Base-by-base conservation (phyloP, 495 filamentous ascomycete genomes). In the Tuber umbilicatum region DNA sequence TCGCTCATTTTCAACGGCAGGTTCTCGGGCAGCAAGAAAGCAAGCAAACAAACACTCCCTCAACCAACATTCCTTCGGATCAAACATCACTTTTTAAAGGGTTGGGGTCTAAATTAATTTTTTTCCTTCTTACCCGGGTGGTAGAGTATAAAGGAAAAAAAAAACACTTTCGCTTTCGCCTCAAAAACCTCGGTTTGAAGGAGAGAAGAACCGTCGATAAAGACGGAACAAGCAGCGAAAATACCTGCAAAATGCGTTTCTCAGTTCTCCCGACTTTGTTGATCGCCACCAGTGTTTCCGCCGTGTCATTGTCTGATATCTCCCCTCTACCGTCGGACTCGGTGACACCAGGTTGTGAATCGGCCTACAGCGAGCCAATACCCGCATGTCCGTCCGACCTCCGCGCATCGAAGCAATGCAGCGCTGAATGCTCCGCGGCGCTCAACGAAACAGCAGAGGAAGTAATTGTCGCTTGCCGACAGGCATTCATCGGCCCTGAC, bases 331-430 rank as follows among this genome's bases (percentile, higher is more conserved):
- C 73, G 14, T 17, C 70, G 12, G 16, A 42, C 17, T 23, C 68
- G n/a, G 78, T 80, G 4, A 79, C 77, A 3, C 77, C 73, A 5
- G 77, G 78, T n/a, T 80, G 78, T 38, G 14, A 43, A 12, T 37
- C 39, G 50, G 43, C 78, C 70, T 80, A 80, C 70, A 70, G 40
- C 55, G 23, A 43, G 38, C 71, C 68, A 10, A 76, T 80, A 55
- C 5, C 31, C 37, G 47, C 67, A 43, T 80, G 78, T 43, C 73
- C 77, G 0, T 50, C 73, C 41, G 70, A 73, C 5, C 74, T 79
- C 42, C 41, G 40, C 50, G 43, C 73, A 37, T 69, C 67, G 23
- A 69, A 70, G 19, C 4, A 69, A 38, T 80, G 78, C 71, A 68
- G n/a, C 19, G 21, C 38, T 39, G 60, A 41, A 12, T 80, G 78